Base-by-base conservation (phyloP, 2,329 filamentous ascomycete genomes). In the Pseudogymnoascus sp. region DNA sequence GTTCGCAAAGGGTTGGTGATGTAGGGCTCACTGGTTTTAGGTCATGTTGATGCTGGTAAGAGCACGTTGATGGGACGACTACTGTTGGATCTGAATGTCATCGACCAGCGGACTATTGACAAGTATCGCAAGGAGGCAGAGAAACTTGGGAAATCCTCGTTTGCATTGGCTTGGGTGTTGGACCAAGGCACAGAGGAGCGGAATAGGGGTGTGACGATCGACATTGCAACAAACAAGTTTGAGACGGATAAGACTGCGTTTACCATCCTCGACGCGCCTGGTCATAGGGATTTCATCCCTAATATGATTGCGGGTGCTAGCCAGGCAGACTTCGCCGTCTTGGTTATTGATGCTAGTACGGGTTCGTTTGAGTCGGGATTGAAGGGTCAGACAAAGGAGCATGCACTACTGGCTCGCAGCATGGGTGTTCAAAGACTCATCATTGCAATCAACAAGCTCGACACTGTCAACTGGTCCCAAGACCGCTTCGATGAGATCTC, bases 271-370 rank as follows among this genome's bases (percentile, higher is more conserved):
- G 95, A 99, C 73, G 93, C 95, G 0, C 95, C 95, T 0, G 95
- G 95, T 0, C 95, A 99, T 75, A 85, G 88, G 65, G 95, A 99
- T 73, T 99, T 97, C 72, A 92, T 99, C 19, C 95, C 95, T 0
- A 99, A 97, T 75, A 99, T 99, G 95, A 97, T 99, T 73, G 93
- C 93, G 1, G 95, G 95, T 13, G 92, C 93, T 3, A 95, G 90
- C 64, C 93, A 97, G 76, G 96, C 95, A 9, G 95, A 99, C 74
- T 95, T 97, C 75, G 95, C 93, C 0, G 89, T 99, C 0, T 80
- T 99, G 2, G 95, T 99, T 19, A 91, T 99, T 65, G 95, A 99
- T 73, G 89, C 93, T 4, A 88, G 89, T 64, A 91, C 86, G 0
- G 95, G 93, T 35, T 93, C 93, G 35, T 97, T 97, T 68, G 95